Evolutionary conservation across 164 flowering plant species (phyloP), one percentile per base, ranked within the genome.

Genomic region (Akebia trifoliata): DNA sequence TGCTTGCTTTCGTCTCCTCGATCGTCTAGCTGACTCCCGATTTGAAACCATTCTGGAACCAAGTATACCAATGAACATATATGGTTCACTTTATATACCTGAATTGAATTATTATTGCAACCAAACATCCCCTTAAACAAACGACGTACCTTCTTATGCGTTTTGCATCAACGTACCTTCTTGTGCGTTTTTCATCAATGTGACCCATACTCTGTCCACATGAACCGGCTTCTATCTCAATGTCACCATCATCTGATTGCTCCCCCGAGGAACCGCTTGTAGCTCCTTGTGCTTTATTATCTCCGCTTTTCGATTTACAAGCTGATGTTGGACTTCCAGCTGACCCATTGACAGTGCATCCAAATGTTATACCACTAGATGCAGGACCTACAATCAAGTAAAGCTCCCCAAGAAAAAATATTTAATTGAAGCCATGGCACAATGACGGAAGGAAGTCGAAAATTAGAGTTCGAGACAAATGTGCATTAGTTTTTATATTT

Each of bases 11-110:
- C 92, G 77, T 74, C 70, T 78, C 63, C 97, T 76, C 0, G 97
- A 91, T 68, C 88, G 72, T 57, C 92, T 76, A 17, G 97, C 97
- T 8, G 97, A 91, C 54, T 87, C 92, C 46, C 90, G 52, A 40
- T 91, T 91, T 0, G 94, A 87, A 40, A 67, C 78, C 90, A 57
- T 87, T 76, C 97, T 91, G 60, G 20, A 70, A 54, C 9, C 28
- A 43, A 2, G 3, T 44, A 26, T 47, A 29, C 12, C 49, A 26
- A 29, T n/a, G 2, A 32, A 42, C 4, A 31, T 21, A 26, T 48
- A 18, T 22, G 18, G 4, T 15, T 3, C 15, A 48, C 6, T 8
- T 2, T 14, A 11, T 17, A 8, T 6, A 4, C 11, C 6, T 4
- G 22, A 22, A 12, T 26, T 1, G 26, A 9, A 2, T 22, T 18